Percentiles rank a stretch among this genome's conserved stretches.
Evolutionary conservation across 768 basidiomycete genomes (phyloP).

Genomic region (Lactifluus piperatus): DNA sequence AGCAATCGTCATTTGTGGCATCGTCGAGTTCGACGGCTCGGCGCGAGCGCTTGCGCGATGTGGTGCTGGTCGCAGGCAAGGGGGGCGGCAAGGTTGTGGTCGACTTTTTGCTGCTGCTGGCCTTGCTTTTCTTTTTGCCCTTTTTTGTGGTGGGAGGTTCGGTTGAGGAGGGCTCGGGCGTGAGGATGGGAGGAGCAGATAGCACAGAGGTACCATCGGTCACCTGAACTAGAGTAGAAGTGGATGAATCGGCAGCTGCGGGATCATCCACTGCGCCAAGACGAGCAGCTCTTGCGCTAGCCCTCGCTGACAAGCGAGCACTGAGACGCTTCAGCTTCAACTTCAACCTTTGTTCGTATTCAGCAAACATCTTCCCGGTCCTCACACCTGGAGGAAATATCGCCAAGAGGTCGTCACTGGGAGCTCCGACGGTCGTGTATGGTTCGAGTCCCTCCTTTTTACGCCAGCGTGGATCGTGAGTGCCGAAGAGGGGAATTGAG

Average conservation of each 20-base stretch:
- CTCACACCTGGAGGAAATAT: background rate
- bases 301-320: background rate
- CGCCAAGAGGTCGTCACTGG: background rate
- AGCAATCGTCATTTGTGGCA: too few species aligned
- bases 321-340: background rate
- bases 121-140: background rate
- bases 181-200: too few species aligned
- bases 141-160: background rate
- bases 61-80: background rate
- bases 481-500: background rate
- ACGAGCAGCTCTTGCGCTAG: background rate
- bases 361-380: background rate
- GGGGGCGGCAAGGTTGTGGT: background rate
- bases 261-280: background rate
- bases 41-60: conserved; percentile 1
- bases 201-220: too few species aligned
- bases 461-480: conserved; percentile 7
- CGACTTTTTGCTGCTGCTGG: background rate
- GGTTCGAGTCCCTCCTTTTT: background rate
- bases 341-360: background rate
- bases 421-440: too few species aligned
- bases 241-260: background rate
- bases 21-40: background rate
- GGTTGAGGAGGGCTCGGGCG: background rate
- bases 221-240: background rate